Base-by-base conservation (phyloP, 495 filamentous ascomycete genomes). In the Penicillium simplicissimum region DNA sequence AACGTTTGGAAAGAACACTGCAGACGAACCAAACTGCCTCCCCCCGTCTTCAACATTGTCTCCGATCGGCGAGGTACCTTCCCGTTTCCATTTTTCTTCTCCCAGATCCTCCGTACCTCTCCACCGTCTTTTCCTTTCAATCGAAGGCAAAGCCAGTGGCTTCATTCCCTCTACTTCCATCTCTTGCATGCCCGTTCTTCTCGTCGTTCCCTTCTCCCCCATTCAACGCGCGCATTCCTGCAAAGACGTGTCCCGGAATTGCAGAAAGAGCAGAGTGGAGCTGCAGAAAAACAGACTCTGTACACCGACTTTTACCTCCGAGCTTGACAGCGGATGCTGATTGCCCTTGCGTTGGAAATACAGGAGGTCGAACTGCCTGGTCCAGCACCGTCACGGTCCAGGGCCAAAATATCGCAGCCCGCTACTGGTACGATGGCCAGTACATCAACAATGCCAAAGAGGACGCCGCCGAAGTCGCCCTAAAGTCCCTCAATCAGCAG, bases 351-450 rank as follows among this genome's bases (percentile, higher is more conserved):
- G 40, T 65, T 55, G 61, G 54, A 55, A 65, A 48, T 67, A 52
- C 68, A 96, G 92, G 93, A 67, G 92, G 92, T 64, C 88, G 93
- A 63, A 97, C 93, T 35, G 93, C 93, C 54, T 97, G 93, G 93
- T 93, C 92, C 52, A 87, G 85, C 75, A 81, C 76, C 36, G 89
- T 96, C 59, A 81, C 74, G 14, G 78, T 94, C 57, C 68, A 76
- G 61, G 82, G 86, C 59, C 67, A 78, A 47, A 70, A 70, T 47
- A 79, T 88, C 68, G 59, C 77, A 9, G 93, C 92, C 40, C 87
- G 91, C 59, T 96, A 87, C 79, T 97, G 90, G 92, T 97, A 96
- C 74, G 92, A 96, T 73, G 93, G 91, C 38, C 84, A 91, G 64
- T 90, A 88, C 67, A 76, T 92, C 76, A 84, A 93, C 76, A 95